A percentile compares a stretch with the other conserved stretches of the same genome.
phyloP scores from a whole-genome alignment of 1,139 yeast genomes.

The Sugiyamaella sp. region DNA sequence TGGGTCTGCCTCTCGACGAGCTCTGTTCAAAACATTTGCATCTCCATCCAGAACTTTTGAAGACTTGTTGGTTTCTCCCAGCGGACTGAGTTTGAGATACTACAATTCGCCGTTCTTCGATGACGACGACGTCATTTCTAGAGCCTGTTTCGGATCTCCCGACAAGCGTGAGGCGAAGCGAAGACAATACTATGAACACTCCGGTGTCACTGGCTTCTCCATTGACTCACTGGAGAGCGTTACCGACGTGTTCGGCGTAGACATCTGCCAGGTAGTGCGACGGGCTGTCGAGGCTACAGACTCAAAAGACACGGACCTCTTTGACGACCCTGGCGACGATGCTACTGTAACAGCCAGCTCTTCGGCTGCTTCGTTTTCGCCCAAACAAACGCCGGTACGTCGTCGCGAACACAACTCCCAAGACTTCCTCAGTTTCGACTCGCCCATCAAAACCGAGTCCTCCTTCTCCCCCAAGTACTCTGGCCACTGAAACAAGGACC shows the following conservation, averaged over 20 bases:
- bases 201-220: conserved; percentile 32
- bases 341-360: neutral
- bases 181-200: conserved; percentile 38
- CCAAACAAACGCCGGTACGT: conserved; percentile 12
- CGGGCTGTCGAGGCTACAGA: conserved; percentile 49
- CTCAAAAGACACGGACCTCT: conserved; percentile 7
- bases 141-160: conserved; percentile 47
- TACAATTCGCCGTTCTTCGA: conserved; percentile 31
- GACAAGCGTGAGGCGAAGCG: conserved; percentile 42
- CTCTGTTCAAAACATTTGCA: conserved; percentile 45
- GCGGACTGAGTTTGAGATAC: conserved; percentile 18
- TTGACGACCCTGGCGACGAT: neutral
- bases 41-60: conserved; percentile 39
- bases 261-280: conserved; percentile 57
- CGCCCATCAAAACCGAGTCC: conserved; percentile 37
- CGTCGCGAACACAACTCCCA: conserved; percentile 6
- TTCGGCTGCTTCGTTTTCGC: conserved; percentile 1
- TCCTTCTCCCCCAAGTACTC: conserved; percentile 17
- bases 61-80: conserved; percentile 30
- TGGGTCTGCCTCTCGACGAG: conserved; percentile 24
- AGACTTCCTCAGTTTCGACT: conserved; percentile 32
- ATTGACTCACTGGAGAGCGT: conserved; percentile 33
- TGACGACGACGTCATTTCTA: conserved; percentile 58
- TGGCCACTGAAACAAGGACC: neutral
- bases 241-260: conserved; percentile 58